Conservation (phyloP, 2,329 filamentous ascomycete genomes). For the Hirsutella minnesotensis region DNA sequence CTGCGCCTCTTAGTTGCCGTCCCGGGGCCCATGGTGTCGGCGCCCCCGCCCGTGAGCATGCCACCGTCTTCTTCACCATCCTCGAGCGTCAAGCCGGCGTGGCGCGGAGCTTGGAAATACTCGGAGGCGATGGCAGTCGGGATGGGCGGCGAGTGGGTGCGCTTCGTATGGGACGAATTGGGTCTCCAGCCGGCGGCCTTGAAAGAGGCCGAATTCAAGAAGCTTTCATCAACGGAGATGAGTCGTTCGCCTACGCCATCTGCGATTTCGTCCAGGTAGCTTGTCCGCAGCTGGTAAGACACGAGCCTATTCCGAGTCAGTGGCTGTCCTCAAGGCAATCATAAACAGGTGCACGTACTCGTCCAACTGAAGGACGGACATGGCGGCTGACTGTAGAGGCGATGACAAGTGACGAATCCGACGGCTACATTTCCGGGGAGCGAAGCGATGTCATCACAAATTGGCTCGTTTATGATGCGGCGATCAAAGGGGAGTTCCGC, state of each 20-base stretch:
- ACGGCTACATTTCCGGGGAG: slow-evolving; percentile 8
- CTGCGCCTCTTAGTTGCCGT: slow-evolving; percentile 55
- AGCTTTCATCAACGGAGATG: slow-evolving; percentile 67
- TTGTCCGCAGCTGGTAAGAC: slow-evolving; percentile 69
- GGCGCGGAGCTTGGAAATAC: slow-evolving; percentile 65
- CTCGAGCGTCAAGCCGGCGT: slow-evolving; percentile 51
- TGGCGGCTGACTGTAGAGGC: slow-evolving; percentile 7
- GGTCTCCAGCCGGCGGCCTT: slow-evolving; percentile 72
- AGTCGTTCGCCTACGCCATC: slow-evolving; percentile 78
- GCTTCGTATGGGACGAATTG: slow-evolving; percentile 64
- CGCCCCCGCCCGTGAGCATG: slow-evolving; percentile 56
- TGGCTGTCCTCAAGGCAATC: not conserved
- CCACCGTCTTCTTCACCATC: slow-evolving; percentile 63
- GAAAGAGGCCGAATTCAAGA: slow-evolving; percentile 71
- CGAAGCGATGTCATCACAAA: not conserved
- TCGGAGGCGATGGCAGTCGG: slow-evolving; percentile 72
- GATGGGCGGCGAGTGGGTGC: slow-evolving; percentile 77
- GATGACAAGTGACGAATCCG: not conserved
- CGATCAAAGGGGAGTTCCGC: too few species aligned
- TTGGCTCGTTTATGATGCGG: too few species aligned
- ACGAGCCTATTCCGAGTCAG: slow-evolving; percentile 47
- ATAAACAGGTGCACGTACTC: slow-evolving; percentile 15
- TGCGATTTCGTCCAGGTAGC: slow-evolving; percentile 68
- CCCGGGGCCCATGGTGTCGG: slow-evolving; percentile 57
- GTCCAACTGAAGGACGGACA: slow-evolving; percentile 27